phyloP scores from a whole-genome alignment of 768 basidiomycete species.

The Lactarius indigo region DNA sequence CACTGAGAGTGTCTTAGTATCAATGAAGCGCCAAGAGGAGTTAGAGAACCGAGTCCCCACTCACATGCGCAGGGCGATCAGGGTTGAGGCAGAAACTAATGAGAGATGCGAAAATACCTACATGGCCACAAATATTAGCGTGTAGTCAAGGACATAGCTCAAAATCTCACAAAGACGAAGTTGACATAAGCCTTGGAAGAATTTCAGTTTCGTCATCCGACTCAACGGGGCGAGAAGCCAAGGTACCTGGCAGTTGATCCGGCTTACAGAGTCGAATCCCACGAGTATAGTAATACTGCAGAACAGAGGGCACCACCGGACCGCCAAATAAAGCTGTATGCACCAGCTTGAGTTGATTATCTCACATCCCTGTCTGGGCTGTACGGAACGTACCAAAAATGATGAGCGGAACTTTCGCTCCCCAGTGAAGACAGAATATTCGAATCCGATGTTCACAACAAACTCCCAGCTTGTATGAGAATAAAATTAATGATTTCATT shows the following conservation, averaged over 20 bases:
- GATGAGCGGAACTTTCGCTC: neutral
- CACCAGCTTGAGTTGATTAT: neutral
- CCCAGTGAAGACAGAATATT: neutral
- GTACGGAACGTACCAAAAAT: neutral
- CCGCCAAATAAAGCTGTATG: neutral
- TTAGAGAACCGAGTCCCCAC: neutral
- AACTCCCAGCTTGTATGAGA: neutral
- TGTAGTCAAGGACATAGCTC: neutral
- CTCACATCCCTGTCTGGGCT: neutral
- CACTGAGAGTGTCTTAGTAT: neutral
- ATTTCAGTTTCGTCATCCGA: neutral
- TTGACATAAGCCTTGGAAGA: neutral
- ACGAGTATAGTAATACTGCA: neutral
- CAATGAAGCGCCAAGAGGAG: neutral
- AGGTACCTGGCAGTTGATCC: neutral
- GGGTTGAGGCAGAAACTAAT: constrained; percentile 7
- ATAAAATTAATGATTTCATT: neutral
- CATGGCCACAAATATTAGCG: neutral
- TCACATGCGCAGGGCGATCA: constrained; percentile 19
- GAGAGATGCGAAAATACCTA: constrained; percentile 3
- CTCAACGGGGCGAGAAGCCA: neutral
- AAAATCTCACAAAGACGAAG: neutral
- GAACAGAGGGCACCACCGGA: neutral
- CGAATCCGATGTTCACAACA: neutral
- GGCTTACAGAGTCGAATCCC: neutral